Evolutionary conservation across 345 rosid genomes (phyloP).

Genomic region (Populus pruinosa): DNA sequence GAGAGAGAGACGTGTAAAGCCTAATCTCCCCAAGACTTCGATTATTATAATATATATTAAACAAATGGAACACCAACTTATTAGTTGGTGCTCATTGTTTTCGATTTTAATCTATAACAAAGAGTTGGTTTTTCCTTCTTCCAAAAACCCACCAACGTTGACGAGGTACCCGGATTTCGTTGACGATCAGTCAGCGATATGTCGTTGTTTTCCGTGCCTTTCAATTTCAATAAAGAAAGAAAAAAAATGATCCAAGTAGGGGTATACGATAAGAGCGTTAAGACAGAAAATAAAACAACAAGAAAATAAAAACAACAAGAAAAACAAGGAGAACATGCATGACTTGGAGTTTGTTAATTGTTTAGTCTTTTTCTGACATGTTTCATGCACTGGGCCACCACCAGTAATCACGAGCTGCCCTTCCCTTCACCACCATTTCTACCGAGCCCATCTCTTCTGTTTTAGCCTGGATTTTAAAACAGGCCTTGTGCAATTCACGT

Average conservation of each 20-base stretch:
- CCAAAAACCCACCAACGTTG: conserved; percentile 31
- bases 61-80: background rate
- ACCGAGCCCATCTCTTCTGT: background rate
- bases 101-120: background rate
- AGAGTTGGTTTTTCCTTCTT: background rate
- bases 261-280: conserved; percentile 12
- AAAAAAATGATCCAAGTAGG: background rate
- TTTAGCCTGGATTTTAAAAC: background rate
- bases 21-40: background rate
- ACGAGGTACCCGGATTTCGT: conserved; percentile 26
- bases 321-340: conserved; percentile 43
- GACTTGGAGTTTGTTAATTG: conserved; percentile 36
- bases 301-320: conserved; percentile 24
- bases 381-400: conserved; percentile 20
- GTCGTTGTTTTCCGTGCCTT: conserved; percentile 31
- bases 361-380: conserved; percentile 40
- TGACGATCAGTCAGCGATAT: conserved; percentile 39
- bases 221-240: background rate
- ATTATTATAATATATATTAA: background rate
- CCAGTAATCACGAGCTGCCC: conserved; percentile 21
- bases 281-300: conserved; percentile 25
- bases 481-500: too few species aligned
- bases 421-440: too few species aligned
- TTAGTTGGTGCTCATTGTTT: too few species aligned
- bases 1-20: conserved; percentile 11